Conservation (phyloP, 305 asterid genomes). For the Caryopteris hybrid region DNA sequence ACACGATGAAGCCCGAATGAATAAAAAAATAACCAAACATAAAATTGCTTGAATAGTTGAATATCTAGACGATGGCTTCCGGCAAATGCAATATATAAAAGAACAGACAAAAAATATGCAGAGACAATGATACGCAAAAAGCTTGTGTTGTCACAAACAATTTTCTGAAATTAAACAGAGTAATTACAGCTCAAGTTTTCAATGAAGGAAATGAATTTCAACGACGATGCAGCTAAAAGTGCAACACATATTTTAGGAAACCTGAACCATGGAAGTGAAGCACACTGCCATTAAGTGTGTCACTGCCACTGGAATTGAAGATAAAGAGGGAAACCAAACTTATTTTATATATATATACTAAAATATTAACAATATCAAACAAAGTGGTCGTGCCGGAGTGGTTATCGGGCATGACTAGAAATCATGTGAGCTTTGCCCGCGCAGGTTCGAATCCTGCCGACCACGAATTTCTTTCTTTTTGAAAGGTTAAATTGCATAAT, state of each 20-base stretch:
- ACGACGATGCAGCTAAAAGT: background rate
- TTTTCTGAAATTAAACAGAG: background rate
- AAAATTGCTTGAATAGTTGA: background rate
- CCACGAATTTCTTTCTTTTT: constrained; percentile 49
- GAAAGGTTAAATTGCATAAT: too few relatives aligned
- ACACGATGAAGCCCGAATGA: background rate
- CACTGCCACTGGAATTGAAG: constrained; percentile 13
- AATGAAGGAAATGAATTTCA: background rate
- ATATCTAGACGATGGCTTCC: background rate
- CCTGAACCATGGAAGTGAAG: constrained; percentile 25
- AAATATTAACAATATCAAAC: too few relatives aligned
- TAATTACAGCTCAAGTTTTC: background rate
- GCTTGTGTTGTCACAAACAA: background rate
- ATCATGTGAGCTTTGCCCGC: constrained; percentile 99
- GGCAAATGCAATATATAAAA: background rate
- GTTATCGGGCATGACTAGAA: constrained; percentile 99
- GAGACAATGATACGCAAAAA: constrained; percentile 1
- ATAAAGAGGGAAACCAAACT: background rate
- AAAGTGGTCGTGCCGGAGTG: constrained; percentile 99
- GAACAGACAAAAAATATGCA: background rate
- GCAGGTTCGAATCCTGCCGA: constrained; percentile 99
- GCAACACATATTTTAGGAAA: background rate
- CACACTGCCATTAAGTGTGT: background rate
- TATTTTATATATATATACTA: too few relatives aligned
- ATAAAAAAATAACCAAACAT: background rate